A percentile compares a stretch with the other conserved stretches of the same genome.
phyloP scores from a whole-genome alignment of 2,329 filamentous ascomycete genomes.

The Coniochaeta pulveracea region DNA sequence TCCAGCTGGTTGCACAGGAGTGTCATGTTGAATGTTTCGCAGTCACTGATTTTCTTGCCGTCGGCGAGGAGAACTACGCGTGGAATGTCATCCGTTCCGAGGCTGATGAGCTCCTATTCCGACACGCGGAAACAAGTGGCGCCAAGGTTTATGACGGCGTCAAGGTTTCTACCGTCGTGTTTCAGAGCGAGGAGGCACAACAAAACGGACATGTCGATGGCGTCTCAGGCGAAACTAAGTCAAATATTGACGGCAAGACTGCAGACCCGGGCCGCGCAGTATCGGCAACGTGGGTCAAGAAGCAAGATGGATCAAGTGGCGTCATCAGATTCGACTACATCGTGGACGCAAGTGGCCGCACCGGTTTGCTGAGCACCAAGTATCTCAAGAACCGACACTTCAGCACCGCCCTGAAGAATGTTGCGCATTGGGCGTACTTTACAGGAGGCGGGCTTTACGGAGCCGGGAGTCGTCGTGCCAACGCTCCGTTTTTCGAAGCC shows the following conservation, averaged over 20 bases:
- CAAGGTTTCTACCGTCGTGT: constrained; percentile 22
- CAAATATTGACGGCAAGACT: neutral
- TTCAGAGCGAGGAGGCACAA: constrained; percentile 8
- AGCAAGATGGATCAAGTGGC: constrained; percentile 22
- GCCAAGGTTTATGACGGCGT: constrained; percentile 28
- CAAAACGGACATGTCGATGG: too few relatives aligned
- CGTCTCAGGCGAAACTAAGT: neutral
- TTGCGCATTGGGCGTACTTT: constrained; percentile 39
- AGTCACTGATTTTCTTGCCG: constrained; percentile 31
- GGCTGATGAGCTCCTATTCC: constrained; percentile 30
- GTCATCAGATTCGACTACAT: constrained; percentile 32
- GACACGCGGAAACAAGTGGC: constrained; percentile 26
- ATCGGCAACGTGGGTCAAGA: constrained; percentile 22
- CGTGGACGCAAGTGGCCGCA: constrained; percentile 34
- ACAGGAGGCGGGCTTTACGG: constrained; percentile 21
- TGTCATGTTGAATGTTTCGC: too few relatives aligned
- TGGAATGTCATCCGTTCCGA: constrained; percentile 37
- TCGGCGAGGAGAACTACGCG: constrained; percentile 24
- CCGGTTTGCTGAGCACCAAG: constrained; percentile 32
- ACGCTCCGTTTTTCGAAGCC: constrained; percentile 31
- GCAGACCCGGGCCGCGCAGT: constrained; percentile 18
- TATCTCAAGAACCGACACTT: constrained; percentile 34
- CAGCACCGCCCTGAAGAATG: constrained; percentile 35
- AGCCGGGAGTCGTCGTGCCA: constrained; percentile 21
- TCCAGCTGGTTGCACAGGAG: too few relatives aligned